phyloP scores from a whole-genome alignment of 2,329 filamentous ascomycete genomes.

The Exophiala calicioides region DNA sequence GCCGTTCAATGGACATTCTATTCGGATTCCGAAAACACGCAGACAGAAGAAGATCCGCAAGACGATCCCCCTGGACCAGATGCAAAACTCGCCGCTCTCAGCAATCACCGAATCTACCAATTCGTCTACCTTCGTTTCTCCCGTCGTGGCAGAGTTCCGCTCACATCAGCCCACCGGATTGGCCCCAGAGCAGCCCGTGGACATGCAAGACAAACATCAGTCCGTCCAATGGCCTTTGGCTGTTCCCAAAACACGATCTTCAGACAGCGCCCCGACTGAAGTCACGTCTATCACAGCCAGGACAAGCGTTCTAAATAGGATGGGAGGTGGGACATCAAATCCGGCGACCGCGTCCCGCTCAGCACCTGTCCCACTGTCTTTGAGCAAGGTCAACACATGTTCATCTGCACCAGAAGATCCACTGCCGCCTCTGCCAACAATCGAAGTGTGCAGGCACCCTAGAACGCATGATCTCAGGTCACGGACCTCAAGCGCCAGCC shows the following conservation, averaged over 20 bases:
- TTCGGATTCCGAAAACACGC: conserved; percentile 39
- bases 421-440: conserved; percentile 38
- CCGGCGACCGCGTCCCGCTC: conserved; percentile 32
- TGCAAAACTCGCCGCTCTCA: conserved; percentile 35
- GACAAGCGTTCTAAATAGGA: conserved; percentile 21
- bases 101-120: conserved; percentile 34
- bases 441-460: conserved; percentile 1
- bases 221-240: conserved; percentile 36
- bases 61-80: conserved; percentile 34
- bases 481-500: conserved; percentile 11
- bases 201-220: conserved; percentile 24
- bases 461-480: neutral
- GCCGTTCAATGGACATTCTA: conserved; percentile 37
- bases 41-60: conserved; percentile 35
- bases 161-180: conserved; percentile 26
- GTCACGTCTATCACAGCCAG: conserved; percentile 16
- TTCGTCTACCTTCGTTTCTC: conserved; percentile 34
- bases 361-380: conserved; percentile 30
- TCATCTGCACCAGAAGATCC: conserved; percentile 40
- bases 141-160: conserved; percentile 38
- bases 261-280: conserved; percentile 13
- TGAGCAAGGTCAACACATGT: conserved; percentile 33
- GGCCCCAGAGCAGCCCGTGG: conserved; percentile 22
- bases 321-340: conserved; percentile 21
- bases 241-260: conserved; percentile 28